A percentile compares a stretch with the other conserved stretches of the same genome.
phyloP scores from a whole-genome alignment of 2,329 filamentous ascomycete genomes.

The Nannizzia gypsea region DNA sequence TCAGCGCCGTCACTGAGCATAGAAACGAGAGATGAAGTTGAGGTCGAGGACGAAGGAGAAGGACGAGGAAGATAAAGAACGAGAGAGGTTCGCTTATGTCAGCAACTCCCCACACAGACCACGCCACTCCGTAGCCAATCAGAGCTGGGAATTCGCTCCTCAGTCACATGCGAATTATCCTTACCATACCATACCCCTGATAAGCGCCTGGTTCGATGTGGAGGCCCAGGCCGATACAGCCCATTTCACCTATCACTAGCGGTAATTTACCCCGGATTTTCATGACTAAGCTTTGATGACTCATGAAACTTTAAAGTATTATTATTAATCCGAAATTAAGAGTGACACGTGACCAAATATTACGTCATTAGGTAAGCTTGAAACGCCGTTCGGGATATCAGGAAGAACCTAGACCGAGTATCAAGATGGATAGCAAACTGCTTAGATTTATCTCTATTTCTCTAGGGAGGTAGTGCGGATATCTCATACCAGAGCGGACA shows the following conservation, averaged over 20 bases:
- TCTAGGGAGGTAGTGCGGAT: too few species aligned
- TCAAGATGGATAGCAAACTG: too few species aligned
- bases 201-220: background rate
- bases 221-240: background rate
- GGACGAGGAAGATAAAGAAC: background rate
- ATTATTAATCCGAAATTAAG: background rate
- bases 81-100: constrained; percentile 1
- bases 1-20: background rate
- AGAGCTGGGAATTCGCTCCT: background rate
- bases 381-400: too few species aligned
- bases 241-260: background rate
- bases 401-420: too few species aligned
- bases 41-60: background rate
- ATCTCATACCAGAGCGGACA: too few species aligned
- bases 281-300: background rate
- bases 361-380: background rate
- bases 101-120: background rate
- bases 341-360: background rate
- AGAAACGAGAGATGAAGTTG: background rate
- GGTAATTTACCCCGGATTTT: constrained; percentile 4
- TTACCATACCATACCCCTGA: background rate
- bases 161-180: background rate
- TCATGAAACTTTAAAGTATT: background rate
- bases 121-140: background rate
- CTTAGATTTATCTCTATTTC: too few species aligned